Evolutionary conservation across 2,329 filamentous ascomycete species (phyloP).

Genomic region (Leptosphaerulina australis): DNA sequence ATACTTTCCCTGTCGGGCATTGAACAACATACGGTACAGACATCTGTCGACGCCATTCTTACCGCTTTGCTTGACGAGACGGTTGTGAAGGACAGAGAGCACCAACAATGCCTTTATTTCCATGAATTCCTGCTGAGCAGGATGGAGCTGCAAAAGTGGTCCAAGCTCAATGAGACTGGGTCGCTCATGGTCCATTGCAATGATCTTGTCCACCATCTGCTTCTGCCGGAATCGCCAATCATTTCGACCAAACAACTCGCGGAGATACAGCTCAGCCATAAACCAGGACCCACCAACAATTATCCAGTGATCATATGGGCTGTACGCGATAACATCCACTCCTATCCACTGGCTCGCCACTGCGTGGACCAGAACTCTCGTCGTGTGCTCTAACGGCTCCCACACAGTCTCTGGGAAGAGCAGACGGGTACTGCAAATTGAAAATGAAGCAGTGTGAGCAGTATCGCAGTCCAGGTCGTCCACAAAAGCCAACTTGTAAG

Average conservation of each 20-base stretch:
- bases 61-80: conserved; percentile 85
- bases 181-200: conserved; percentile 78
- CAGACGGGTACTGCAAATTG: conserved; percentile 84
- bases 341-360: conserved; percentile 94
- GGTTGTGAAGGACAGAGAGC: conserved; percentile 89
- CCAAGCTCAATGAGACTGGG: conserved; percentile 85
- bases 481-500: conserved; percentile 92
- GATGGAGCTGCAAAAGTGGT: conserved; percentile 75
- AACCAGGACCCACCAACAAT: conserved; percentile 89
- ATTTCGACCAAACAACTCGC: conserved; percentile 88
- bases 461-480: conserved; percentile 83
- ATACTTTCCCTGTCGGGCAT: conserved; percentile 82
- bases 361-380: conserved; percentile 79
- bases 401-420: conserved; percentile 85
- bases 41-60: conserved; percentile 84
- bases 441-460: conserved; percentile 78
- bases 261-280: conserved; percentile 94
- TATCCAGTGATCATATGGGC: conserved; percentile 83
- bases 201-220: conserved; percentile 77
- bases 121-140: conserved; percentile 89
- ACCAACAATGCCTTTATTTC: conserved; percentile 87
- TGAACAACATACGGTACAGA: conserved; percentile 82
- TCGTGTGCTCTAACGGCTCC: conserved; percentile 82
- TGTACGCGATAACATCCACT: conserved; percentile 86
- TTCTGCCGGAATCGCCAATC: conserved; percentile 93